Evolutionary conservation across 2,329 filamentous ascomycete genomes (phyloP).

Genomic region (Ophiocordyceps camponoti-leonardi): DNA sequence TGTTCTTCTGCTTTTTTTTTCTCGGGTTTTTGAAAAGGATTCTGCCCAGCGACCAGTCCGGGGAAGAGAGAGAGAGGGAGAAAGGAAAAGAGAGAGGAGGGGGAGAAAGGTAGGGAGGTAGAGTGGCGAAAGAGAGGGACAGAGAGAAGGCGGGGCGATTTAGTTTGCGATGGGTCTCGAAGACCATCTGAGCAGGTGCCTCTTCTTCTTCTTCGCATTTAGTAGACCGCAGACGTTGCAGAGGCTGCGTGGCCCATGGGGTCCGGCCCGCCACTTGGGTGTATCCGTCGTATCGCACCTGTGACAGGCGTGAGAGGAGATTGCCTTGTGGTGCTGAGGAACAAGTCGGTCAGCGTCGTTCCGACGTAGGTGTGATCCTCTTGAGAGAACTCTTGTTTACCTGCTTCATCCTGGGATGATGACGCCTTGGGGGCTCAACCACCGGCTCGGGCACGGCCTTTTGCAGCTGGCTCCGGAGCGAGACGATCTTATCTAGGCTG

Average conservation of each 20-base stretch:
- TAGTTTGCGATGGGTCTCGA: background rate
- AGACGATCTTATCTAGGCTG: background rate
- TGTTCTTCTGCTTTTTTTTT: too few relatives aligned
- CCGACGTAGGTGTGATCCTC: background rate
- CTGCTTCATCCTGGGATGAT: background rate
- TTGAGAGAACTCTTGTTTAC: background rate
- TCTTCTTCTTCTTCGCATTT: background rate
- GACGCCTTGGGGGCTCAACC: background rate
- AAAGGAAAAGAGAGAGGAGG: too few relatives aligned
- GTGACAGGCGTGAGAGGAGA: background rate
- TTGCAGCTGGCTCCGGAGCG: background rate
- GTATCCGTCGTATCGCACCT: background rate
- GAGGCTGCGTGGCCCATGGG: background rate
- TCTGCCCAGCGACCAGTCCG: too few relatives aligned
- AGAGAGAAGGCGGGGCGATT: slow-evolving; percentile 1
- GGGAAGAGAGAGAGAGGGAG: too few relatives aligned
- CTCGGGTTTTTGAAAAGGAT: too few relatives aligned
- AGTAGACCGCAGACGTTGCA: background rate
- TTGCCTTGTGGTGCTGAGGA: background rate
- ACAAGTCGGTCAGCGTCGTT: too few relatives aligned
- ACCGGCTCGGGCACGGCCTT: background rate
- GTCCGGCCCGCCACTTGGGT: background rate
- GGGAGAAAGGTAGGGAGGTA: too few relatives aligned
- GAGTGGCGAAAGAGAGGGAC: too few relatives aligned
- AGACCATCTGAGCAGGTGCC: background rate